Evolutionary conservation across 495 filamentous ascomycete species (phyloP), one percentile per base, ranked within the genome.

Genomic region (Hyphodiscus hymeniophilus): DNA sequence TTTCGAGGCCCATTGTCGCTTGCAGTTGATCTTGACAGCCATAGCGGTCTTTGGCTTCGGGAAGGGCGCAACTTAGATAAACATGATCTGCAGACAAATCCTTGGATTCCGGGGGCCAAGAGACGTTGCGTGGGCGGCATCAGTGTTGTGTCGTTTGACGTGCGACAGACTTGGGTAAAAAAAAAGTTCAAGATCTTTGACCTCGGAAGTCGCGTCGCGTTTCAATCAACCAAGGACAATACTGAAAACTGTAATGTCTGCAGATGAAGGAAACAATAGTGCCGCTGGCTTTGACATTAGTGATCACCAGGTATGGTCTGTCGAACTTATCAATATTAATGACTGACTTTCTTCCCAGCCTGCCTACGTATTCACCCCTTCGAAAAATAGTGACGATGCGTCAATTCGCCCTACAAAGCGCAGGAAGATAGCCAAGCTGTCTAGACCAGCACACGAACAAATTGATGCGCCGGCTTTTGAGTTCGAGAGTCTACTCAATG

Each of bases 361-460:
- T 28, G 79, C 84, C 43, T 89, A 86, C 61, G 67, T 90, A 52
- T 89, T 86, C 61, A 71, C 73, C 33, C 76, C 79, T 12, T 62
- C 65, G 39, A 65, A 70, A 48, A 48, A 35, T 7, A 42, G 48
- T 16, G 30, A 39, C 32, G 58, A 56, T 34, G 49, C 51, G 23
- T 45, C 58, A 38, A 67, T 68, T 53, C 75, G 80, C 50, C 79
- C 84, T 26, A 59, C 73, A 38, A 89, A 91, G 60, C 71, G 79
- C 42, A 74, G 84, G 46, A 83, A 77, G 56, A 65, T 79, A 10
- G 54, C 62, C 0, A 64, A 62, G 45, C 61, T 57, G 12, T 28
- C 55, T 60, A 30, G 59, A 60, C 26, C 38, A 53, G 33, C n/a
- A 42, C 39, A 34, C 34, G 57, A 41, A 38, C 11, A 50, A 16